Base-by-base conservation (phyloP, 2,329 filamentous ascomycete species). In the Colletotrichum cuscutae region DNA sequence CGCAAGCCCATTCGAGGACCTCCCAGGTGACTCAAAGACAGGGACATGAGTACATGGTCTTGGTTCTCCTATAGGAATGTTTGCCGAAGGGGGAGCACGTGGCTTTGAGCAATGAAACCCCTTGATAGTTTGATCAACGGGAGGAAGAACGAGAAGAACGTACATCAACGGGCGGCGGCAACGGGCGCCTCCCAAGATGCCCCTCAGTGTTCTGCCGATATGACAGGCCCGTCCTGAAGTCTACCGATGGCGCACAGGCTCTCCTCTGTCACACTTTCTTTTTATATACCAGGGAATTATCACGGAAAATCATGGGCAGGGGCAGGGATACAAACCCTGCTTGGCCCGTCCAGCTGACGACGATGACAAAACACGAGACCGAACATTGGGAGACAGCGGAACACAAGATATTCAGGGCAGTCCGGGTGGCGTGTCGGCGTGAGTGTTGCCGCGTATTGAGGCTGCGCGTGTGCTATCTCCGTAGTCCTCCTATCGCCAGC, bases 291-390 rank as follows among this genome's bases (percentile, higher is more conserved):
- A 63, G 24, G 52, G 65, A 58, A 28, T 65, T 63, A 70, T 65
- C 56, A 56, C 65, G 32, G 57, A 72, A 63, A 26, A 35, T 46
- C 63, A 71, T 63, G 68, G 57, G 52, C 63, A 65, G 42, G 52
- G 42, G 61, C 65, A 74, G 70, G 72, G 72, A 73, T 74, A 22
- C 30, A 58, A 73, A 73, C 58, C 57, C 61, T 73, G 61, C 42
- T 66, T 65, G 57, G 57, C 19, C 32, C 32, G 35, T 37, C 30
- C 61, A 56, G 65, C 72, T 49, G 61, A 70, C 61, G 24, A 66
- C 42, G 35, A 60, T 60, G 32, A 8, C 60, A 65, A 65, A 56
- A 64, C 63, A 60, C 59, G 60, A 56, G 24, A 59, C 32, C 59
- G 61, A 15, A 53, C 35, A 24, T 26, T 19, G 42, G 19, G 59